Evolutionary conservation across 2,329 filamentous ascomycete species (phyloP).

Genomic region (Orbilia oligospora): DNA sequence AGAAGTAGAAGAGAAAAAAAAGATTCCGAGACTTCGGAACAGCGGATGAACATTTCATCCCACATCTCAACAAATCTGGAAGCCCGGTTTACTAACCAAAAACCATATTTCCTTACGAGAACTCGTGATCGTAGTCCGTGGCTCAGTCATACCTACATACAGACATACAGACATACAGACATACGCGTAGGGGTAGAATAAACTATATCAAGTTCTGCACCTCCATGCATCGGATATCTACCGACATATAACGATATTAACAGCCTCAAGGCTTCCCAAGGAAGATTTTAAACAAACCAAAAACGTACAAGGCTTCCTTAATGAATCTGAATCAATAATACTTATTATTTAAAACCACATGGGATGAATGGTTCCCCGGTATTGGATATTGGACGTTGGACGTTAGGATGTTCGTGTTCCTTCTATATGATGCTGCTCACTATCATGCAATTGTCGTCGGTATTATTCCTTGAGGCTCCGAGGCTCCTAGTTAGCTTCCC

Average conservation of each 20-base stretch:
- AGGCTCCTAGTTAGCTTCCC: too few relatives aligned
- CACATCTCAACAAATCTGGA: slow-evolving; percentile 32
- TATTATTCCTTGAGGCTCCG: slow-evolving; percentile 11
- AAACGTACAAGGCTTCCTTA: slow-evolving; percentile 12
- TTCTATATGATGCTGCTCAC: slow-evolving; percentile 2
- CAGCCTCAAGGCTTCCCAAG: too few relatives aligned
- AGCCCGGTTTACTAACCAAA: too few relatives aligned
- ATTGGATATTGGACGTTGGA: neutral
- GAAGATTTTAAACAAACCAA: too few relatives aligned
- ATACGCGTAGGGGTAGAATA: too few relatives aligned
- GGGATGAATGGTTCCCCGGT: slow-evolving; percentile 13
- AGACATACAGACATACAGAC: too few relatives aligned
- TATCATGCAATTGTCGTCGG: slow-evolving; percentile 48
- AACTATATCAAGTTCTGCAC: too few relatives aligned
- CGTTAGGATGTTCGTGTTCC: too few relatives aligned
- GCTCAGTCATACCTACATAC: neutral
- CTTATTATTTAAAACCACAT: neutral
- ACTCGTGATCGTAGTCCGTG: slow-evolving; percentile 11
- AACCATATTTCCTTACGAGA: too few relatives aligned
- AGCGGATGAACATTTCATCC: slow-evolving; percentile 28
- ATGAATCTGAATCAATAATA: slow-evolving; percentile 9
- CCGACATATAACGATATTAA: too few relatives aligned
- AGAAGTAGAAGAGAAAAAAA: neutral
- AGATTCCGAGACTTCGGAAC: slow-evolving; percentile 1
- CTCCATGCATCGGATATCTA: slow-evolving; percentile 22